A percentile compares a stretch with the other conserved stretches of the same genome.
Conservation (phyloP, 805 yeast species). For the Lachancea fermentati region DNA sequence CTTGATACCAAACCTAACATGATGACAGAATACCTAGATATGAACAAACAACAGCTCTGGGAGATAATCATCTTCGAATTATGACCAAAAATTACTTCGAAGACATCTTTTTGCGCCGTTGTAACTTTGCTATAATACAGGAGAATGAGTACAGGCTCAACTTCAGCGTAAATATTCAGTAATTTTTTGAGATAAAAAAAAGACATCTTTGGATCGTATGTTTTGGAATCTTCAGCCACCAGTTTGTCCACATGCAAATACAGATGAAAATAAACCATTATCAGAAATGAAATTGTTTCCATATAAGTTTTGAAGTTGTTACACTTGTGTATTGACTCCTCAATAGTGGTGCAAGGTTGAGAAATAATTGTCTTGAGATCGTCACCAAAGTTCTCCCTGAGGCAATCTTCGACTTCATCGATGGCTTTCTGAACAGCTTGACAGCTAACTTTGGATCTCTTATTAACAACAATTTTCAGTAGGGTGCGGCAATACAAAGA, state of each 20-base stretch:
- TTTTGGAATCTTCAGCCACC: slow-evolving; percentile 4
- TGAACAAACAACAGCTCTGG: slow-evolving; percentile 15
- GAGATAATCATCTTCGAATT: slow-evolving; percentile 14
- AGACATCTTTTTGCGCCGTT: background rate
- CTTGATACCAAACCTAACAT: slow-evolving; percentile 26
- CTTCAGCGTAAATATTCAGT: slow-evolving; percentile 15
- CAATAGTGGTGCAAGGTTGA: slow-evolving; percentile 14
- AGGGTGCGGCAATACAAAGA: slow-evolving; percentile 32
- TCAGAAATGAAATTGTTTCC: slow-evolving; percentile 23
- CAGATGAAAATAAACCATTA: slow-evolving; percentile 21
- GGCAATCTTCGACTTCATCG: slow-evolving; percentile 34
- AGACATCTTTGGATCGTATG: slow-evolving; percentile 15
- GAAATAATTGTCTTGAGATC: slow-evolving; percentile 26
- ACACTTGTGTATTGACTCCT: slow-evolving; percentile 21
- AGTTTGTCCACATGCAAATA: slow-evolving; percentile 18
- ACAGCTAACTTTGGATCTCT: slow-evolving; percentile 36
- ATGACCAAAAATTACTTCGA: slow-evolving; percentile 14
- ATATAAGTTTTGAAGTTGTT: slow-evolving; percentile 25
- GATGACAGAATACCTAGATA: slow-evolving; percentile 12
- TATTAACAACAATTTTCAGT: slow-evolving; percentile 36
- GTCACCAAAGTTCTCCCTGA: slow-evolving; percentile 32
- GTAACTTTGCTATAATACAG: slow-evolving; percentile 7
- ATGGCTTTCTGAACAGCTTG: slow-evolving; percentile 34
- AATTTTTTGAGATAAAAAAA: slow-evolving; percentile 21
- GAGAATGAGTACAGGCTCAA: slow-evolving; percentile 15